Conservation (phyloP, 345 rosid genomes). For the Brassica incana region DNA sequence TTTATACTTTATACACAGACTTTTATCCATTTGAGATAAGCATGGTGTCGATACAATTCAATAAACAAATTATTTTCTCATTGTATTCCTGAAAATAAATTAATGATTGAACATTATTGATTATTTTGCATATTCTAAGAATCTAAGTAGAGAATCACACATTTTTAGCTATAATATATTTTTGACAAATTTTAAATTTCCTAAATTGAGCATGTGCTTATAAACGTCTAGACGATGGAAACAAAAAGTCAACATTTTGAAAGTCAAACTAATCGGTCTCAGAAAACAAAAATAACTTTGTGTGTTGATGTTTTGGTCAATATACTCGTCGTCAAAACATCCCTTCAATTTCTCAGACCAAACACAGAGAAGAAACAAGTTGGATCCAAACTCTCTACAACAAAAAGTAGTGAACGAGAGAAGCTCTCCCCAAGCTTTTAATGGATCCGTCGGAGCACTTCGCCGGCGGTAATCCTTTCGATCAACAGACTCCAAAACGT, state of each 20-base stretch:
- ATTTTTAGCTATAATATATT: not conserved
- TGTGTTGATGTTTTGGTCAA: constrained; percentile 36
- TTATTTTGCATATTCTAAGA: not conserved
- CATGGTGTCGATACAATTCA: not conserved
- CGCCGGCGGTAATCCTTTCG: constrained; percentile 38
- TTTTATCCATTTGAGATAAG: not conserved
- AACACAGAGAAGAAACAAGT: constrained; percentile 1
- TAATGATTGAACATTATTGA: not conserved
- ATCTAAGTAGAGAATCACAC: not conserved
- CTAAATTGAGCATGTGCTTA: constrained; percentile 20
- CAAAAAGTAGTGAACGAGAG: not conserved
- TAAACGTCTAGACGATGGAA: not conserved
- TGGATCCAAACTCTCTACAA: not conserved
- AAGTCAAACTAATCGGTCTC: constrained; percentile 37
- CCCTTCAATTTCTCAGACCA: constrained; percentile 29
- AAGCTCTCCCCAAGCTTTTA: not conserved
- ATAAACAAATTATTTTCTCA: not conserved
- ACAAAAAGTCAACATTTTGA: constrained; percentile 33
- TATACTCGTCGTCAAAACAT: constrained; percentile 16
- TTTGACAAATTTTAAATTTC: not conserved
- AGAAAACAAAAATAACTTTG: not conserved
- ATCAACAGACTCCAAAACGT: constrained; percentile 36
- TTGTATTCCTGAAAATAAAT: not conserved
- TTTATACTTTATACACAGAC: not conserved
- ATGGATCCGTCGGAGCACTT: constrained; percentile 46